These are phyloP conservation scores for Penicillium expansum DNA, from an alignment of 2,329 filamentous ascomycete genomes.

Conservation along the genomic window DNA sequence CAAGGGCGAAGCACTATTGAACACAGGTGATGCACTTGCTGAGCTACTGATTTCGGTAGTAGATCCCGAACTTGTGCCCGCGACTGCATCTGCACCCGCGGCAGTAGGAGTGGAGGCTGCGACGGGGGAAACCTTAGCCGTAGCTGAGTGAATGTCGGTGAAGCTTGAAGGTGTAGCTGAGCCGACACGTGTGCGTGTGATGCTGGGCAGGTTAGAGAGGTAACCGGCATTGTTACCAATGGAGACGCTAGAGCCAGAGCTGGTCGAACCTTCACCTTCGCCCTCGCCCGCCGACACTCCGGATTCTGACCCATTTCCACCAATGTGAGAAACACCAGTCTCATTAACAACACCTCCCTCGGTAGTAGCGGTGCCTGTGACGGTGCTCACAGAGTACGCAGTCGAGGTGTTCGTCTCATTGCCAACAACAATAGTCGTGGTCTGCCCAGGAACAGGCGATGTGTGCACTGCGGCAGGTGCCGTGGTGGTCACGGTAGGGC, in stretches of 20 bases:
- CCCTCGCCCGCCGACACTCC: not conserved
- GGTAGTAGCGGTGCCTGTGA: not conserved
- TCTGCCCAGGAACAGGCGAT: not conserved
- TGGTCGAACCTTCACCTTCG: not conserved
- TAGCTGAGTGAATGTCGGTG: not conserved
- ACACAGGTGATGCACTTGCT: not conserved
- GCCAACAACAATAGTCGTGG: not conserved
- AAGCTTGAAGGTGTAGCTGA: not conserved
- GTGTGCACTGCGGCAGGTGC: not conserved
- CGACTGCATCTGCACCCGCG: not conserved
- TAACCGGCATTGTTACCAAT: not conserved
- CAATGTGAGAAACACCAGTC: not conserved
- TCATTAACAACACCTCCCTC: not conserved
- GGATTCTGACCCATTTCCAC: not conserved
- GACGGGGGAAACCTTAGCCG: not conserved
- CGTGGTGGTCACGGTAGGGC: not conserved
- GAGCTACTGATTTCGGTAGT: not conserved
- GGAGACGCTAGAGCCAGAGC: not conserved
- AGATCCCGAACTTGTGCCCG: not conserved
- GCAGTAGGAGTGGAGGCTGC: not conserved
- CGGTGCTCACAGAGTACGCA: not conserved
- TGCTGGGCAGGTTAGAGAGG: not conserved
- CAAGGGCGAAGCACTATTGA: constrained; percentile 1
- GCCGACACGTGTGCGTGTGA: not conserved
- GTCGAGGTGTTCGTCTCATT: not conserved